Base-by-base conservation (phyloP, 2,329 filamentous ascomycete species). In the Colletotrichum kahawae region DNA sequence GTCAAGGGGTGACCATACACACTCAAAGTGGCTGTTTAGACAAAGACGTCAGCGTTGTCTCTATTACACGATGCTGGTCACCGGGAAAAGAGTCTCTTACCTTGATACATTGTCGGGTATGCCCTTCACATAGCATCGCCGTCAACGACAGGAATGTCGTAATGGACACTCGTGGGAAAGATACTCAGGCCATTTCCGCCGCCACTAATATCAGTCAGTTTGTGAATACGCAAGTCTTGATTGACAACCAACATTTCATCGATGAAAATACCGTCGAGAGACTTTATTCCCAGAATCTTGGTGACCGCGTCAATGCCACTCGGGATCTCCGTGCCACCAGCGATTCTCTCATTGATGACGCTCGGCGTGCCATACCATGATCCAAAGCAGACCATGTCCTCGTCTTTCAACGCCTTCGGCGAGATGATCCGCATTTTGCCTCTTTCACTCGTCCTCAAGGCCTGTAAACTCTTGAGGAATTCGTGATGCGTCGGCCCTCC, bases 351-450 rank as follows among this genome's bases (percentile, higher is more conserved):
- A 13, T 78, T 73, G 18, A 78, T 2, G 79, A 79, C 84, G 24
- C 83, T 85, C 0, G 85, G 85, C 38, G 84, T 85, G 4, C 86
- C 87, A 57, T 87, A 88, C 81, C 86, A 87, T 0, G 85, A 85
- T 0, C 86, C 86, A 51, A 87, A 85, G 56, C 85, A 85, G 5
- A 86, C 81, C 2, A 82, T 78, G 10, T 84, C 85, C 13, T 82
- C 79, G 34, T 88, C 86, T 6, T 81, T 78, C 0, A 88, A 77
- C 0, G 80, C 78, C 7, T 81, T 81, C 0, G 85, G 83, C 0
- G 84, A 81, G 3, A 89, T 81, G 1, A 89, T 82, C 63, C 83
- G 76, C 65, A 79, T 79, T 3, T 57, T 75, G 3, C 76, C 77
- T 2, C 59, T 48, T 36, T 74, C 71, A 31, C 69, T 64, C 78